A percentile compares a stretch with the other conserved stretches of the same genome.
Evolutionary conservation across 2,329 filamentous ascomycete species (phyloP).

Genomic region (Epichloe uncinata): DNA sequence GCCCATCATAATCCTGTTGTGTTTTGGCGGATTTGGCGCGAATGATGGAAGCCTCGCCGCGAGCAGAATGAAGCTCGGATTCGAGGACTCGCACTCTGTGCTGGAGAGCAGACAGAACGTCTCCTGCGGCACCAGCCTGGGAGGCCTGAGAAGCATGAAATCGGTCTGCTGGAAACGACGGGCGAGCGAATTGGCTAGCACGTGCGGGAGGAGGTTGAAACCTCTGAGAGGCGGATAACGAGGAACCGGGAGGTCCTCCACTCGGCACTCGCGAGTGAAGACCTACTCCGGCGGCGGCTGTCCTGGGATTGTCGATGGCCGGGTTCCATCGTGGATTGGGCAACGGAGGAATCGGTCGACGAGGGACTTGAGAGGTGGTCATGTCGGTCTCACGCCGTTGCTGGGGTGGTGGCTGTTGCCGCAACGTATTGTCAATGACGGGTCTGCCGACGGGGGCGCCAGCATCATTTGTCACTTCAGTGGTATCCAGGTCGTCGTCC

Average conservation of each 20-base stretch:
- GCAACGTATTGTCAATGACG: slow-evolving; percentile 22
- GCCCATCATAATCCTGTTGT: slow-evolving; percentile 47
- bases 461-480: slow-evolving; percentile 39
- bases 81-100: slow-evolving; percentile 39
- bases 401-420: slow-evolving; percentile 19
- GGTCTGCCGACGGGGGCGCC: slow-evolving; percentile 25
- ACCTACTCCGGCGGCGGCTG: slow-evolving; percentile 7
- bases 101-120: slow-evolving; percentile 33
- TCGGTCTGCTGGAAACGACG: slow-evolving; percentile 16
- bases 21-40: slow-evolving; percentile 53
- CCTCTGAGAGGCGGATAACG: slow-evolving; percentile 17
- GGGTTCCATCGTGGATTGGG: slow-evolving; percentile 28
- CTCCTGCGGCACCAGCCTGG: slow-evolving; percentile 15
- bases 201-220: slow-evolving; percentile 18
- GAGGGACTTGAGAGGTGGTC: slow-evolving; percentile 11
- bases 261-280: slow-evolving; percentile 8
- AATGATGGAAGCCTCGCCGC: slow-evolving; percentile 64
- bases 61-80: slow-evolving; percentile 45
- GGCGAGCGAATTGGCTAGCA: slow-evolving; percentile 29
- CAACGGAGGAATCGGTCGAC: slow-evolving; percentile 17
- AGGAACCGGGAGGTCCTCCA: slow-evolving; percentile 10
- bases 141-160: slow-evolving; percentile 12
- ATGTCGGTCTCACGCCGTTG: slow-evolving; percentile 13
- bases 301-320: slow-evolving; percentile 14
- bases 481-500: slow-evolving; percentile 45